A percentile compares a stretch with the other conserved stretches of the same genome.
These are phyloP conservation scores for Moesziomyces sp. DNA, from an alignment of 1,284 basidiomycete species.

Conservation along the genomic window DNA sequence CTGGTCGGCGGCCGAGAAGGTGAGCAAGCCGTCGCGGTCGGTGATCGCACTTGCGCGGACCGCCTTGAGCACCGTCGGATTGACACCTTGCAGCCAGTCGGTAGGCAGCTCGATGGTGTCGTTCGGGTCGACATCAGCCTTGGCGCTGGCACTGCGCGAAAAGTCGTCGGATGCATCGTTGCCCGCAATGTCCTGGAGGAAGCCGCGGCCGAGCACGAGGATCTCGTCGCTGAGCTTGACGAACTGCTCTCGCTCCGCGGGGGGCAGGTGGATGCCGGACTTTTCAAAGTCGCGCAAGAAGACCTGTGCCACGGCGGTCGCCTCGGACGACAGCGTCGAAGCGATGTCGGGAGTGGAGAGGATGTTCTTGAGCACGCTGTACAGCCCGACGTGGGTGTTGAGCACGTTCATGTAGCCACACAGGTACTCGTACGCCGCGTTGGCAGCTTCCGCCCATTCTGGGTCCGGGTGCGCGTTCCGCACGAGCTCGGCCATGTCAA, in stretches of 20 bases:
- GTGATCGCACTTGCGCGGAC: slow-evolving; percentile 24
- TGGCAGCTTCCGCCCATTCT: slow-evolving; percentile 83
- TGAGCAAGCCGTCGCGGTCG: slow-evolving; percentile 27
- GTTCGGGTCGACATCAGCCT: slow-evolving; percentile 10
- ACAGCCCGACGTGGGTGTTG: slow-evolving; percentile 93
- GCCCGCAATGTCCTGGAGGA: slow-evolving; percentile 72
- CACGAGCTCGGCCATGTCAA: slow-evolving; percentile 93
- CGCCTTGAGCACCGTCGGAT: slow-evolving; percentile 28
- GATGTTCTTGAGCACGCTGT: slow-evolving; percentile 70
- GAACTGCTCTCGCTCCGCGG: slow-evolving; percentile 80
- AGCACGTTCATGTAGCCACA: slow-evolving; percentile 98
- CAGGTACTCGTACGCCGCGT: slow-evolving; percentile 87
- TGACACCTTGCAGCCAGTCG: slow-evolving; percentile 49
- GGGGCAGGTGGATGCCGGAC: slow-evolving; percentile 90
- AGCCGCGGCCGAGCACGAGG: slow-evolving; percentile 85
- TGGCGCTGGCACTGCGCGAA: slow-evolving; percentile 32
- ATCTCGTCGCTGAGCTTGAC: slow-evolving; percentile 92
- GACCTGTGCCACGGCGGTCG: slow-evolving; percentile 80
- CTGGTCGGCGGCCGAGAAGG: slow-evolving; percentile 45
- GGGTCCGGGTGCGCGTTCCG: slow-evolving; percentile 90
- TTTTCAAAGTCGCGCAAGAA: slow-evolving; percentile 98
- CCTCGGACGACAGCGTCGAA: slow-evolving; percentile 65
- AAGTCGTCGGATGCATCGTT: slow-evolving; percentile 50
- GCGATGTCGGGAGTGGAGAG: slow-evolving; percentile 63
- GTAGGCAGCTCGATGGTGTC: slow-evolving; percentile 40